Evolutionary conservation across 768 basidiomycete species (phyloP), one percentile per base, ranked within the genome.

Genomic region (Rossbeevera mucosa): DNA sequence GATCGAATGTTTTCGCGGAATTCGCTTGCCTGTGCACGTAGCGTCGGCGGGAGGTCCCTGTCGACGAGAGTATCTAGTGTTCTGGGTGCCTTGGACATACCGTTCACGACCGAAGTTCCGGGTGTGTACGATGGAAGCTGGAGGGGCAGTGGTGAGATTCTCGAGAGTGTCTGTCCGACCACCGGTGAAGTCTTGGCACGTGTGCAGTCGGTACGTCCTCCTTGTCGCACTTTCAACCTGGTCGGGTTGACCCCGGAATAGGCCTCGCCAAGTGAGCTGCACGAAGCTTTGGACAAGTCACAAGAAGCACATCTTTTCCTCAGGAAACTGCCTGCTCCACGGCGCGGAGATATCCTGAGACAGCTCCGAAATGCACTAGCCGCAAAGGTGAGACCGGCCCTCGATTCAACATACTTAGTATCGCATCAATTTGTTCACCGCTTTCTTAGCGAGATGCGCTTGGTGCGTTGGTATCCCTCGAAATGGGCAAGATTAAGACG

Each of bases 401-500:
- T 47, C 43, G 1, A 20, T 22, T 18, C 2, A 7, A 14, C 28
- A 22, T 20, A 18, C n/a, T n/a, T n/a, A n/a, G n/a, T 18, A 38
- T 5, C 36, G n/a, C 4, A 20, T 42, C 45, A 28, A 54, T 29
- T 50, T 57, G 29, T 21, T 57, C 53, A 62, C 36, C 52, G 54
- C 31, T 36, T 49, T 46, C 56, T 42, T 60, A 93, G 89, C 79
- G 87, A 28, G 82, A 88, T 49, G 83, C 77, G 31, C 78, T 95
- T 5, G 92, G 92, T 46, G 84, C 86, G 12, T 76, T 95, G 18
- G 82, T 95, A 8, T 86, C 89, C 38, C 77, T 94, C 13, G 90
- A 91, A 67, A 91, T 92, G 89, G 90, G 95, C 16, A 85, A 98
- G 74, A 94, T 96, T 59, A 80, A 76, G 61, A 86, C 88, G 14